Evolutionary conservation across 2,329 filamentous ascomycete species (phyloP).

Genomic region (Stylonectria norvegica): DNA sequence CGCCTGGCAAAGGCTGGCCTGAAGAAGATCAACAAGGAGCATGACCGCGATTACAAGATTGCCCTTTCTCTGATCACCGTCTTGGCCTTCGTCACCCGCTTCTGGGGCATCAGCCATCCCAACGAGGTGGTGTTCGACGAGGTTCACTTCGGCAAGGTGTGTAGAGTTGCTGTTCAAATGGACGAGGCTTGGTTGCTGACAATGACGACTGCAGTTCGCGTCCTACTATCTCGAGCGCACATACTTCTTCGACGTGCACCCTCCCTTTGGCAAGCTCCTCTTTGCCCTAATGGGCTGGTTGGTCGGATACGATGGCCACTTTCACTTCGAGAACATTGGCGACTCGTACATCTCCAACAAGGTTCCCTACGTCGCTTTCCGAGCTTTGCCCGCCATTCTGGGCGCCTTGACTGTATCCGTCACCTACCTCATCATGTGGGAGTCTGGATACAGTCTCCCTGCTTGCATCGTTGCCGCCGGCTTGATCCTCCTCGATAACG

Average conservation of each 20-base stretch:
- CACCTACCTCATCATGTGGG: slow-evolving; percentile 98
- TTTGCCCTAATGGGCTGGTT: slow-evolving; percentile 98
- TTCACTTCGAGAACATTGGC: slow-evolving; percentile 98
- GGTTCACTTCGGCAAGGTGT: slow-evolving; percentile 98
- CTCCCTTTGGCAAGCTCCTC: slow-evolving; percentile 95
- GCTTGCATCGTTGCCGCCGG: slow-evolving; percentile 84
- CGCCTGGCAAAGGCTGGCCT: slow-evolving; percentile 42
- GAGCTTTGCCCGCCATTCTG: slow-evolving; percentile 85
- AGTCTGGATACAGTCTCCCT: slow-evolving; percentile 94
- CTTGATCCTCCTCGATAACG: slow-evolving; percentile 92
- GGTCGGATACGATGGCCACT: slow-evolving; percentile 93
- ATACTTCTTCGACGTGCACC: slow-evolving; percentile 99
- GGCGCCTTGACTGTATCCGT: slow-evolving; percentile 92
- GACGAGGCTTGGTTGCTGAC: background rate
- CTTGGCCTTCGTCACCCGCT: slow-evolving; percentile 85
- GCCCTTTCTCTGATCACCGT: slow-evolving; percentile 73
- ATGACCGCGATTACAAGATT: slow-evolving; percentile 83
- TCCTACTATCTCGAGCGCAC: slow-evolving; percentile 89
- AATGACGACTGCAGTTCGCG: slow-evolving; percentile 52
- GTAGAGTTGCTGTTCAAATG: slow-evolving; percentile 19
- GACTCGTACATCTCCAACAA: slow-evolving; percentile 97
- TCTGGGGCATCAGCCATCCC: slow-evolving; percentile 94
- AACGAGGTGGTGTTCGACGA: slow-evolving; percentile 98
- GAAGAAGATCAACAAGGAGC: slow-evolving; percentile 37
- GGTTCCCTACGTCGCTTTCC: slow-evolving; percentile 94